Percentiles rank a stretch among this genome's conserved stretches.
These are phyloP conservation scores for Sarcomyxa edulis DNA, from an alignment of 768 basidiomycete species.

Conservation along the genomic window DNA sequence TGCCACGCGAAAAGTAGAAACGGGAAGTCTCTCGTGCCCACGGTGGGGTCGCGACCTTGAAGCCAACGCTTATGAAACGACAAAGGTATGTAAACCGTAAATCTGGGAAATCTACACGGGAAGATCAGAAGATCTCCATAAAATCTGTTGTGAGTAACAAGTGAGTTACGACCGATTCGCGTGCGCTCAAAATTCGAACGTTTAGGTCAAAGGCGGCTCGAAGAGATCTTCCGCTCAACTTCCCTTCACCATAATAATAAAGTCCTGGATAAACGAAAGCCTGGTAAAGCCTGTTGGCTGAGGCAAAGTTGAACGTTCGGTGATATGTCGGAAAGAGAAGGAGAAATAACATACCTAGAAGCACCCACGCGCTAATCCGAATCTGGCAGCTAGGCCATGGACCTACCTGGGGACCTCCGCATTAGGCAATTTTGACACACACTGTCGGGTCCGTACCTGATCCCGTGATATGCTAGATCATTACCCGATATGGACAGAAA, in stretches of 20 bases:
- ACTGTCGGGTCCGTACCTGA: constrained; percentile 19
- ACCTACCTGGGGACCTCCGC: too few species aligned
- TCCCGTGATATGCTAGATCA: constrained; percentile 24
- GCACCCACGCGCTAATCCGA: constrained; percentile 11
- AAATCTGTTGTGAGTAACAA: constrained; percentile 1
- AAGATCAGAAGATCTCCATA: constrained; percentile 5
- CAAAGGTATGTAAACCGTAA: not conserved
- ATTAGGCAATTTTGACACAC: constrained; percentile 18
- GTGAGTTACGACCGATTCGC: constrained; percentile 5
- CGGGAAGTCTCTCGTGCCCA: constrained; percentile 38
- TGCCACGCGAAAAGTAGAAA: constrained; percentile 17
- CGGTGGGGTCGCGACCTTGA: too few species aligned
- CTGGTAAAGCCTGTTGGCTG: not conserved
- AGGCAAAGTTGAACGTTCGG: constrained; percentile 8
- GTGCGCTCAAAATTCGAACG: not conserved
- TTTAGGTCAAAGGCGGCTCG: constrained; percentile 1
- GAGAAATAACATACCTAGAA: constrained; percentile 11
- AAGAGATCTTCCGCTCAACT: constrained; percentile 1
- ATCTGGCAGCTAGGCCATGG: constrained; percentile 13
- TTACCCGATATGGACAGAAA: constrained; percentile 20
- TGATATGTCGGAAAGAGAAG: constrained; percentile 17
- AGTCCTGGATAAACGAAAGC: constrained; percentile 2
- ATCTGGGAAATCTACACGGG: too few species aligned
- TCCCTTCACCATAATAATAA: too few species aligned
- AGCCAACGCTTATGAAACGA: constrained; percentile 6